Evolutionary conservation across 2,329 filamentous ascomycete species (phyloP), one percentile per base, ranked within the genome.

Genomic region (Curvularia sp.): DNA sequence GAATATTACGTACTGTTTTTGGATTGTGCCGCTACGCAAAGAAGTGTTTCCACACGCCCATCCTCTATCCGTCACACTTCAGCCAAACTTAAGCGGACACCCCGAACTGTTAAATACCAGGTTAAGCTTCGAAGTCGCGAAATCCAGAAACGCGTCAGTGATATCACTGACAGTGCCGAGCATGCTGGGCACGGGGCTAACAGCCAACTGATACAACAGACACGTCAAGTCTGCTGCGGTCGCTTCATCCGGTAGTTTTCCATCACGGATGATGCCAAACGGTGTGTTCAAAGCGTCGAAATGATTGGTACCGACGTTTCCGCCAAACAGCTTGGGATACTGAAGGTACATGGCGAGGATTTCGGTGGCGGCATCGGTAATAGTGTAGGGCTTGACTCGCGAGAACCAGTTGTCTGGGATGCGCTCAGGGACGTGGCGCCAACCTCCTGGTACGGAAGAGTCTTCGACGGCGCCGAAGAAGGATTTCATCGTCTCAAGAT

Each of bases 311-410:
- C 73, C 78, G 5, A 76, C 76, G 36, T 77, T 78, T 38, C 80
- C 79, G 36, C 80, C 80, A 49, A 81, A 80, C 0, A 78, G 67
- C 10, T 81, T 79, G 3, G 80, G 80, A 54, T 79, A 71, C 60
- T 74, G 63, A 19, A 77, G 58, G 57, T 82, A 82, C 72, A 77
- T 73, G 1, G 67, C 66, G 2, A 80, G 56, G 41, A 82, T 81
- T 66, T 82, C 74, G 5, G 21, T 49, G 6, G 72, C 72, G 7
- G 80, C 76, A 32, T 77, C 74, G 12, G 47, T 52, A 66, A 73
- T 74, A 43, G 69, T 70, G 71, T 80, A 80, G 0, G 69, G 65
- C 8, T 60, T 32, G 6, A 61, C 58, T 38, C 72, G 66, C 49
- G 68, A 79, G 53, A 66, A 73, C 78, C 79, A 81, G 59, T 80